Evolutionary conservation across 2,329 filamentous ascomycete species (phyloP), one percentile per base, ranked within the genome.

Genomic region (Aspergillus texensis): DNA sequence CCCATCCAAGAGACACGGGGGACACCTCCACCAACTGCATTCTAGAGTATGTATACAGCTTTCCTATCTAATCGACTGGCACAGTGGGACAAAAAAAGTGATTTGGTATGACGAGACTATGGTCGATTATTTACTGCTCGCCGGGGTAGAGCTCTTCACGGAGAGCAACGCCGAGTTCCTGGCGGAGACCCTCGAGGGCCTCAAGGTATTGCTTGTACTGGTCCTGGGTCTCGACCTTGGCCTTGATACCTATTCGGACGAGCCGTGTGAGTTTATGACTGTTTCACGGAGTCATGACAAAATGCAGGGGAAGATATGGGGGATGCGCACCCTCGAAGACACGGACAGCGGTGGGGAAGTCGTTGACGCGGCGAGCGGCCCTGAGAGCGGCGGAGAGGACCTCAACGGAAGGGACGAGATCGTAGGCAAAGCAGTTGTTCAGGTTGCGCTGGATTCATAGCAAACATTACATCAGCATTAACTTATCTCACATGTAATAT

Each of bases 341-440:
- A 78, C 95, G 92, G 78, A 99, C 95, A 74, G 95, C 95, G 70
- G 95, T 99, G 71, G 95, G 95, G 85, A 90, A 98, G 86, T 99
- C 95, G 83, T 99, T 97, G 79, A 99, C 95, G 81, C 95, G 88
- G 81, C 95, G 88, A 72, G 95, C 95, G 74, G 95, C 95, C 83
- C 91, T 93, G 75, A 99, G 88, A 69, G 95, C 95, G 75, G 95
- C 94, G 75, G 88, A 88, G 81, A 97, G 88, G 78, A 99, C 95
- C 72, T 92, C 89, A 69, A 94, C 89, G 52, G 94, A 95, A 77
- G 96, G 95, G 71, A 99, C 95, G 77, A 99, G 91, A 89, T 99
- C 95, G 90, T 99, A 99, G 78, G 95, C 95, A 84, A 99, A 99
- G 80, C 93, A 94, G 85, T 99, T 99, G 90, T 99, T 99, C 78